Conservation (phyloP, 306 rosid species). For the Cercis canadensis region DNA sequence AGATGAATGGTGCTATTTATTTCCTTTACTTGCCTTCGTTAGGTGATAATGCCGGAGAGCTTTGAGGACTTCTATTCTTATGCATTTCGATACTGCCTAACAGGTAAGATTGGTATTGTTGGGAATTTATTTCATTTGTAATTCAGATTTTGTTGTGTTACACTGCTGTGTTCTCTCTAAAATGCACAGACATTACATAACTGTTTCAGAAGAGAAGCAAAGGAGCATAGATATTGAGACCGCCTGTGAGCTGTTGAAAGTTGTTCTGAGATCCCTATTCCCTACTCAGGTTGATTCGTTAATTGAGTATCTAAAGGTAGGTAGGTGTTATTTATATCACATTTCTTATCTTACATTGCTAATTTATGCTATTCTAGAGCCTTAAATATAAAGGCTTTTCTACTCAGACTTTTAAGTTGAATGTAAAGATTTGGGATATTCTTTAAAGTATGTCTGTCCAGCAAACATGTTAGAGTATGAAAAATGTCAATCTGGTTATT, state of each 20-base stretch:
- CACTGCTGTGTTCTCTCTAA: slow-evolving; percentile 4
- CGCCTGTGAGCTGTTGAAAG: slow-evolving; percentile 55
- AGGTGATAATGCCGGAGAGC: slow-evolving; percentile 51
- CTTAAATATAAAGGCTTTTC: neutral
- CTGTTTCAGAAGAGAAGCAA: slow-evolving; percentile 67
- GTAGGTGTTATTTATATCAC: slow-evolving; percentile 4
- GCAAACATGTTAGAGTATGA: slow-evolving; percentile 1
- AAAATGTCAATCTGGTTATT: neutral
- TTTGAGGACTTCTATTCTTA: slow-evolving; percentile 67
- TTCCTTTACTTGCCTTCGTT: slow-evolving; percentile 33
- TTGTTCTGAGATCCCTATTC: slow-evolving; percentile 59
- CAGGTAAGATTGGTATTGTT: slow-evolving; percentile 50
- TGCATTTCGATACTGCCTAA: slow-evolving; percentile 64
- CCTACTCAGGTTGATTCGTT: slow-evolving; percentile 54
- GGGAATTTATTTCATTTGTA: slow-evolving; percentile 20
- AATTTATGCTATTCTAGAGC: slow-evolving; percentile 1
- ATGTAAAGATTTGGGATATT: slow-evolving; percentile 6
- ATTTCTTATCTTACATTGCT: neutral
- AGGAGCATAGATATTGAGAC: slow-evolving; percentile 71
- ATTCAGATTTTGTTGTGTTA: slow-evolving; percentile 29
- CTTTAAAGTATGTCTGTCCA: slow-evolving; percentile 31
- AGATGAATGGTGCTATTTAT: slow-evolving; percentile 30
- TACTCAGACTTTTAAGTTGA: slow-evolving; percentile 17
- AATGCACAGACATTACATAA: slow-evolving; percentile 31
- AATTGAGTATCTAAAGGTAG: slow-evolving; percentile 64